Evolutionary conservation across 805 yeast species (phyloP), one percentile per base, ranked within the genome.

Genomic region (Saturnispora serradocipensis): DNA sequence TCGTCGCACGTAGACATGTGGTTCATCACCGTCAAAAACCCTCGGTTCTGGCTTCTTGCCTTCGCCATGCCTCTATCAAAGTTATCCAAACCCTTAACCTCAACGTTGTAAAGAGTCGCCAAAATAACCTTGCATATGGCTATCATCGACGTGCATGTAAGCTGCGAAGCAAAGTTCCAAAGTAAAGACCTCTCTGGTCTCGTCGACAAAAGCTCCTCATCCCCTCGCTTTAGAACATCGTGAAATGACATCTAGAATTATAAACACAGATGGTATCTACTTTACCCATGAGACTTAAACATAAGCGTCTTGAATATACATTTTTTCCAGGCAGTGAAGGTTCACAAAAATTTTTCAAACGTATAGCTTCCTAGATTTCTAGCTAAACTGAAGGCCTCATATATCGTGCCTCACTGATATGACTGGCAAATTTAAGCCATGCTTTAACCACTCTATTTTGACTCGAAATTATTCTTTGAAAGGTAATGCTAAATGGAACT

Each of bases 1-100:
- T 91, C 99, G 64, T 91, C 99, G 24, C 88, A 86, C 32, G 77
- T 86, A 3, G 90, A 84, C 93, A 88, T 86, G 62, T 89, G 97
- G 65, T 90, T 90, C 96, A 88, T 88, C 15, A 88, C 76, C 0
- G 98, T 91, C 55, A 91, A 58, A 1, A 91, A 65, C 0, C 93
- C 85, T 44, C 97, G 70, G 53, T 84, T 80, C 59, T 89, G 91
- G 1, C 59, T 57, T 46, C 82, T 68, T 0, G 93, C 82, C 54
- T 74, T 74, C n/a, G 73, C 72, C 40, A 86, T 61, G 0, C 91
- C 93, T 13, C 61, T 67, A 49, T 83, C 86, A 16, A 91, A 68
- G 54, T 76, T 78, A 4, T 86, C 85, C 11, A 83, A 64, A 46
- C 87, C 78, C 53, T 76, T 72, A 11, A 88, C 69, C 42, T 74